phyloP scores from a whole-genome alignment of 176 grass and related monocot species.

The Hsuehochloa calcarea region DNA sequence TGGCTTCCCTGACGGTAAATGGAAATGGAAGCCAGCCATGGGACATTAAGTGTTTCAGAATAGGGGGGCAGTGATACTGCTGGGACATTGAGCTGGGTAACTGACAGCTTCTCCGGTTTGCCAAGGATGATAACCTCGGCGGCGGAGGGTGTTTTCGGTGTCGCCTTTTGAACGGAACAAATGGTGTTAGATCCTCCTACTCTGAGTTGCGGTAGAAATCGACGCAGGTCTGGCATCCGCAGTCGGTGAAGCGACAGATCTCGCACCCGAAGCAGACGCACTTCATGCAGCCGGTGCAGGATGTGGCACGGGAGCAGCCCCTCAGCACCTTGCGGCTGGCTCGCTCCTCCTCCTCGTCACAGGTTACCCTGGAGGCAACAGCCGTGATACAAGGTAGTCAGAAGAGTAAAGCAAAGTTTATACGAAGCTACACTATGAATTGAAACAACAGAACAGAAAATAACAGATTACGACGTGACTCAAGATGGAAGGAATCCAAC shows the following conservation, averaged over 20 bases:
- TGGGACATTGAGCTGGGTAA: not conserved
- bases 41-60: slow-evolving; percentile 4
- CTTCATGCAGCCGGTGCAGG: slow-evolving; percentile 79
- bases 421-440: not conserved
- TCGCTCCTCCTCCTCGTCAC: slow-evolving; percentile 87
- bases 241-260: slow-evolving; percentile 90
- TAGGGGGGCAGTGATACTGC: not conserved
- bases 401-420: not conserved
- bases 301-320: slow-evolving; percentile 62
- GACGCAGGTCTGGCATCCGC: slow-evolving; percentile 83
- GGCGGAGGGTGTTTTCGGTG: not conserved
- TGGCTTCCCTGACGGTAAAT: not conserved
- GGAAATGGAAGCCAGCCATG: slow-evolving; percentile 21
- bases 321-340: slow-evolving; percentile 83
- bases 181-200: slow-evolving; percentile 27
- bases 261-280: slow-evolving; percentile 94
- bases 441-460: not conserved
- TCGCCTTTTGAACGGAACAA: slow-evolving; percentile 22
- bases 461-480: not conserved
- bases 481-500: not conserved
- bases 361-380: slow-evolving; percentile 47
- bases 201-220: slow-evolving; percentile 79
- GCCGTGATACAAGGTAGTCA: not conserved
- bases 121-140: not conserved
- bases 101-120: not conserved